Evolutionary conservation across 2,329 filamentous ascomycete species (phyloP), one percentile per base, ranked within the genome.

Genomic region (Pyrenophora seminiperda): DNA sequence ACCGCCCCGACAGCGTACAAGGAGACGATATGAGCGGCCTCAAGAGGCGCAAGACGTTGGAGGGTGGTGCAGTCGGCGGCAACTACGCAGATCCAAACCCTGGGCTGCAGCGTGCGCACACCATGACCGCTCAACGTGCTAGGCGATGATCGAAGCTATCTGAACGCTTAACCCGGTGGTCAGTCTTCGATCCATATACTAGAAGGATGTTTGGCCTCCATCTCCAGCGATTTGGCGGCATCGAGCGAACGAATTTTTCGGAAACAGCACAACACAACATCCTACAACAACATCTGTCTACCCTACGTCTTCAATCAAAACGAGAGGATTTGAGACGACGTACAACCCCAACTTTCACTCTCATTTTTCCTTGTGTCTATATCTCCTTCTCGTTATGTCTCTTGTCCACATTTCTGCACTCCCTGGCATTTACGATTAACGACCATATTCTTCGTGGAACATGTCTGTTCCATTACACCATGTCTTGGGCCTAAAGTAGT

Each of bases 31-130:
- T 85, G 55, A 83, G 88, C 38, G 79, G 81, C 17, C 73, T 88
- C 51, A 95, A 95, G 77, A 85, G 91, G 61, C 86, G 90, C 57
- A 93, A 92, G 79, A 92, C 89, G 0, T 79, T 89, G 59, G 75
- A 81, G 33, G 78, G 79, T 29, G 66, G 70, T 29, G 67, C 70
- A 22, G 68, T 71, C n/a, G 70, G 59, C 39, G 51, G 59, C 20
- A 59, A 62, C 14, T 73, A 71, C 42, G 57, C 59, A n/a, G 68
- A 69, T 36, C 64, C 68, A 29, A 68, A 60, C 36, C 58, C 63
- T 38, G 64, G 62, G 17, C 61, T 72, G 14, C 70, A 73, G 48
- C 65, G 70, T 33, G 59, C 70, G 2, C 66, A 67, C 24, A 62
- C 70, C 7, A 66, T 62, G 46, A 60, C 62, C 33, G 55, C 62